A percentile compares a stretch with the other conserved stretches of the same genome.
phyloP scores from a whole-genome alignment of 2,329 filamentous ascomycete species.

The Aspergillus luchuensis region DNA sequence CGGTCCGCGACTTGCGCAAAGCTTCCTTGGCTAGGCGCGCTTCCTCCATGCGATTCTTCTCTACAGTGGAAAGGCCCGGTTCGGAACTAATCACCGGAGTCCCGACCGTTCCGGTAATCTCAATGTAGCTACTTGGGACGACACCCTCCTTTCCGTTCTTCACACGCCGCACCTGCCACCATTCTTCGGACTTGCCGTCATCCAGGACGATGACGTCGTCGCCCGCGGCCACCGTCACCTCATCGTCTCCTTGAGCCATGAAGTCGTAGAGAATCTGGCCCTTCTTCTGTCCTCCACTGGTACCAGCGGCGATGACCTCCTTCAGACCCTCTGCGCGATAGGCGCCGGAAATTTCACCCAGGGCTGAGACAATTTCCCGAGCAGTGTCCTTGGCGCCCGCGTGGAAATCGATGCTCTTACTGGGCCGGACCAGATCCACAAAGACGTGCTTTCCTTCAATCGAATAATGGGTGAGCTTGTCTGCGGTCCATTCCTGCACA shows the following conservation, averaged over 20 bases:
- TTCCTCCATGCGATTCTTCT: constrained; percentile 78
- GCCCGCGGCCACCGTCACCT: constrained; percentile 85
- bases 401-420: constrained; percentile 95
- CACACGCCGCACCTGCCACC: constrained; percentile 92
- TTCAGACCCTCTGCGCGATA: constrained; percentile 76
- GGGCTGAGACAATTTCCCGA: constrained; percentile 82
- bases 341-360: constrained; percentile 87
- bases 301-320: constrained; percentile 81
- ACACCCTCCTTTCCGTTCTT: constrained; percentile 95
- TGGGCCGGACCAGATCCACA: constrained; percentile 85
- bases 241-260: constrained; percentile 92
- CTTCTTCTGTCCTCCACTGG: constrained; percentile 70
- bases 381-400: constrained; percentile 97
- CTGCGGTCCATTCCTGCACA: constrained; percentile 88
- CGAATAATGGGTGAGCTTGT: constrained; percentile 95
- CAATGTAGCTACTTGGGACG: constrained; percentile 94
- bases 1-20: constrained; percentile 63
- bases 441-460: constrained; percentile 98
- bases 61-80: constrained; percentile 67
- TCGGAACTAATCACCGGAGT: constrained; percentile 59
- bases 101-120: constrained; percentile 71
- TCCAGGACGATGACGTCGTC: constrained; percentile 92
- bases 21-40: constrained; percentile 80
- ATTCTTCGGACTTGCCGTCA: constrained; percentile 90
- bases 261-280: constrained; percentile 93